A percentile compares a stretch with the other conserved stretches of the same genome.
These are phyloP conservation scores for Leccinum incarnatum DNA, from an alignment of 768 basidiomycete species.

Conservation along the genomic window DNA sequence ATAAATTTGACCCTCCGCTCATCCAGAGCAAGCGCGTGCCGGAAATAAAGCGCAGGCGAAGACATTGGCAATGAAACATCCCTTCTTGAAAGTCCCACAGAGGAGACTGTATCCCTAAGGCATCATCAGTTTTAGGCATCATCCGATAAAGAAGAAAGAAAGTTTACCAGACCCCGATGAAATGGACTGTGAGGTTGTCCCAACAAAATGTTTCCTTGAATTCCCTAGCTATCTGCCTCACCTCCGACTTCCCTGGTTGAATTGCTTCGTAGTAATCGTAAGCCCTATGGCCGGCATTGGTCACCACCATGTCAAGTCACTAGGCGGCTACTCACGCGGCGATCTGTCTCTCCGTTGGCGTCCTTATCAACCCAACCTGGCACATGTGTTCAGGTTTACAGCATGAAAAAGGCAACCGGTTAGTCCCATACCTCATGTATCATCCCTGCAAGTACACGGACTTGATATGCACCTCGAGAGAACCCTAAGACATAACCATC, in stretches of 20 bases:
- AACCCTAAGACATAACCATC: neutral
- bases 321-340: neutral
- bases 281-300: neutral
- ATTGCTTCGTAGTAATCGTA: neutral
- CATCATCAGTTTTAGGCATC: neutral
- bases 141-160: neutral
- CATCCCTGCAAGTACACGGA: neutral
- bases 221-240: neutral
- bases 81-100: conserved; percentile 50
- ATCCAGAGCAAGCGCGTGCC: neutral
- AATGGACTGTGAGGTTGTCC: conserved; percentile 12
- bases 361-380: neutral
- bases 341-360: neutral
- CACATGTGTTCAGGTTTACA: neutral
- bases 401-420: neutral
- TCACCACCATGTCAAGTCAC: neutral
- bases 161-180: conserved; percentile 47
- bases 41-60: conserved; percentile 38
- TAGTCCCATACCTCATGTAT: neutral
- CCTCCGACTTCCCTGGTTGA: neutral
- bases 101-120: conserved; percentile 56
- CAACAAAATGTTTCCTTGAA: neutral
- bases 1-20: neutral
- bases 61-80: conserved; percentile 50
- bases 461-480: conserved; percentile 2